Evolutionary conservation across 768 basidiomycete species (phyloP).

Genomic region (Collybia sp.): DNA sequence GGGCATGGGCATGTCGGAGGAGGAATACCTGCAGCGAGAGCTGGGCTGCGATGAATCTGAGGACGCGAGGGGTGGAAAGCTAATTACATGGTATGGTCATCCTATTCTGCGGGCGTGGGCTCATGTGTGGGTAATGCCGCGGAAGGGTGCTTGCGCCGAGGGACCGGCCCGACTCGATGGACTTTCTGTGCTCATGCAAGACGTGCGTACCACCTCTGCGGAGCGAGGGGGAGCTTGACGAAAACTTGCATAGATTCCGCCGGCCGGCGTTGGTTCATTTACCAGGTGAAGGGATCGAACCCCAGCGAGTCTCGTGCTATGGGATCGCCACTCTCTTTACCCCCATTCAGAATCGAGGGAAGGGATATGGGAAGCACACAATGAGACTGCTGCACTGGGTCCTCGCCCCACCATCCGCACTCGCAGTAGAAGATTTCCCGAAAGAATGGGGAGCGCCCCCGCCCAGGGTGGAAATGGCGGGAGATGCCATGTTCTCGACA

Average conservation of each 20-base stretch:
- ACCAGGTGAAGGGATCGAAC: slow-evolving; percentile 6
- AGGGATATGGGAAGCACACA: slow-evolving; percentile 60
- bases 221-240: background rate
- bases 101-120: background rate
- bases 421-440: slow-evolving; percentile 19
- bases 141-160: slow-evolving; percentile 58
- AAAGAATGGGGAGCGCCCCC: slow-evolving; percentile 43
- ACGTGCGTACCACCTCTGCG: slow-evolving; percentile 37
- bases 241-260: slow-evolving; percentile 15
- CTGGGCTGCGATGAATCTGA: slow-evolving; percentile 33
- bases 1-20: slow-evolving; percentile 36
- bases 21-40: slow-evolving; percentile 42
- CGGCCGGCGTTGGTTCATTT: slow-evolving; percentile 24
- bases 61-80: slow-evolving; percentile 37
- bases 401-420: slow-evolving; percentile 26
- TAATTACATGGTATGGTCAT: slow-evolving; percentile 45
- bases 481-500: slow-evolving; percentile 40
- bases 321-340: slow-evolving; percentile 57
- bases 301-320: slow-evolving; percentile 34
- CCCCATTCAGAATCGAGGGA: slow-evolving; percentile 38
- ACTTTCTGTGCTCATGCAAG: slow-evolving; percentile 59
- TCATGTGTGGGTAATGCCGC: background rate
- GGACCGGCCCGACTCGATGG: slow-evolving; percentile 40
- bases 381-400: slow-evolving; percentile 62
- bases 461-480: slow-evolving; percentile 20